Percentiles rank a stretch among this genome's conserved stretches.
Conservation (phyloP, 2,329 filamentous ascomycete species). For the Neonectria punicea region DNA sequence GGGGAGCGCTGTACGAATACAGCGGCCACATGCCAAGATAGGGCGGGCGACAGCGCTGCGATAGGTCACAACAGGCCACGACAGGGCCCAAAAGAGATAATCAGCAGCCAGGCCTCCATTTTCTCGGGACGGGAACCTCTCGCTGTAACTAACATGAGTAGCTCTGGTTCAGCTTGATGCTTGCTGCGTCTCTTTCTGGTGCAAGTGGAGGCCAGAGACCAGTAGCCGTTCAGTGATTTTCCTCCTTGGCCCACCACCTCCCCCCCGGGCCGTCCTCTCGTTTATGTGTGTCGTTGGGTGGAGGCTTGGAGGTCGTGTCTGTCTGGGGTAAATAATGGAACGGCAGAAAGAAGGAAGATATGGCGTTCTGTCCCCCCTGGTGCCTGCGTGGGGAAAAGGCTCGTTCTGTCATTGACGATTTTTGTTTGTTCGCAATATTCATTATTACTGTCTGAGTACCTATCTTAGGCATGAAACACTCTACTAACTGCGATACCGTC, state of each 20-base stretch:
- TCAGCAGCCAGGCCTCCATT: background rate
- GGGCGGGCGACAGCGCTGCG: background rate
- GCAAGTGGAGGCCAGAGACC: slow-evolving; percentile 7
- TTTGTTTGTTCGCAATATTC: too few relatives aligned
- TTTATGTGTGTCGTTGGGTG: slow-evolving; percentile 18
- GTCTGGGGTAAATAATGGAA: slow-evolving; percentile 27
- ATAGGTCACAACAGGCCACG: slow-evolving; percentile 6
- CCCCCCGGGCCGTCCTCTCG: background rate
- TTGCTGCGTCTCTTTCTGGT: slow-evolving; percentile 1
- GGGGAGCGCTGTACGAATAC: background rate
- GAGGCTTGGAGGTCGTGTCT: slow-evolving; percentile 18
- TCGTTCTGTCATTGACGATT: too few relatives aligned
- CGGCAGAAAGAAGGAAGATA: slow-evolving; percentile 14
- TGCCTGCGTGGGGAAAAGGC: slow-evolving; percentile 13
- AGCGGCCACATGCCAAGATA: background rate
- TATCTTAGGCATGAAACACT: too few relatives aligned
- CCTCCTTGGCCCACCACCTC: background rate
- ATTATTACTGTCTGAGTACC: too few relatives aligned
- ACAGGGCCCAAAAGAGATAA: background rate
- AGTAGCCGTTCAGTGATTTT: background rate
- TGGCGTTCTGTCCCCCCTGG: slow-evolving; percentile 22
- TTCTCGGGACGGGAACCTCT: background rate
- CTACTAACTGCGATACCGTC: background rate
- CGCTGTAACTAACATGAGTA: background rate
- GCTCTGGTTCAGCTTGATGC: background rate